Conservation (phyloP, 768 basidiomycete genomes). For the Stropharia rugosoannulata region DNA sequence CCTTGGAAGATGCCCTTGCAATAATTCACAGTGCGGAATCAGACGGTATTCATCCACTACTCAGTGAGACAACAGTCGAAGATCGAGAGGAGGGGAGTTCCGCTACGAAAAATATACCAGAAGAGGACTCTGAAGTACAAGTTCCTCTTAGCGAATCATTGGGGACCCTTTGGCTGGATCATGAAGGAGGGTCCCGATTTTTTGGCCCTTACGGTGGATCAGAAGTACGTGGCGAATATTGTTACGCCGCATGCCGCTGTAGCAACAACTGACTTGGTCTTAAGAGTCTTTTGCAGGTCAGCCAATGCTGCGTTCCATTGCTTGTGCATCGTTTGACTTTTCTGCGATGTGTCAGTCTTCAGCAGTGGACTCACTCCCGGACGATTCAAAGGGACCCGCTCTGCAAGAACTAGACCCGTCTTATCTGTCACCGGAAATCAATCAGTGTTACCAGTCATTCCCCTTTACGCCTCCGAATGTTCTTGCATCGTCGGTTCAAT, state of each 20-base stretch:
- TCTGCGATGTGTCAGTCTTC: constrained; percentile 1
- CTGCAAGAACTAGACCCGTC: constrained; percentile 41
- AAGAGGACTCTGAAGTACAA: constrained; percentile 21
- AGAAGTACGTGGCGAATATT: constrained; percentile 35
- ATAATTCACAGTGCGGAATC: constrained; percentile 42
- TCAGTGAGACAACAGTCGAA: constrained; percentile 20
- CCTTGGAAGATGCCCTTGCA: constrained; percentile 53
- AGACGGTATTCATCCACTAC: constrained; percentile 41
- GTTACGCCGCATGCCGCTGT: neutral
- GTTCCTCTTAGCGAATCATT: constrained; percentile 31
- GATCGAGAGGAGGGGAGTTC: constrained; percentile 32
- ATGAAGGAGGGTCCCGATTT: constrained; percentile 38
- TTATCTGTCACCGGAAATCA: constrained; percentile 45
- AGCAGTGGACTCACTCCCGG: neutral
- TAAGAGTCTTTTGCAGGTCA: constrained; percentile 43
- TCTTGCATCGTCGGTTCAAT: constrained; percentile 29
- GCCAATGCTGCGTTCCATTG: neutral
- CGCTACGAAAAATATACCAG: constrained; percentile 25
- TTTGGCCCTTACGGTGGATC: constrained; percentile 49
- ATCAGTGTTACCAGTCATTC: constrained; percentile 41
- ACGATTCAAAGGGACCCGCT: constrained; percentile 10
- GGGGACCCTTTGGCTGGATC: constrained; percentile 46
- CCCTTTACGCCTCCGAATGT: constrained; percentile 42
- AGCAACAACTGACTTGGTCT: constrained; percentile 6
- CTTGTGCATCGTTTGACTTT: constrained; percentile 3